Percentiles rank a stretch among this genome's conserved stretches.
Evolutionary conservation across 1,139 yeast species (phyloP).

Genomic region (Sugiyamaella sp.): DNA sequence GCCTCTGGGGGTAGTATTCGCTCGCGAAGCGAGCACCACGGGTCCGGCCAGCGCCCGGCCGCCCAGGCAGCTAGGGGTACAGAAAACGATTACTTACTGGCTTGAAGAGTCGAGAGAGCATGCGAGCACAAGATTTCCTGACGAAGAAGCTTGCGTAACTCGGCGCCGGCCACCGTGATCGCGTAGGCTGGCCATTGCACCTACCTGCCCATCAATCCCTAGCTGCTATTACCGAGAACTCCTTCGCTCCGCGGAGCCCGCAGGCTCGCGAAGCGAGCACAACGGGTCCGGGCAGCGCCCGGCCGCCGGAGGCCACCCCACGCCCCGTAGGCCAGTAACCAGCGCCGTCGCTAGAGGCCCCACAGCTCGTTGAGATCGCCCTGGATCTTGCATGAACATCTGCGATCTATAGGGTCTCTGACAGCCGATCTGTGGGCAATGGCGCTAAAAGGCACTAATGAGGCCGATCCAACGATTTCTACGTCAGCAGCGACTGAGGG

Average conservation of each 20-base stretch:
- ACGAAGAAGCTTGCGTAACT: too few relatives aligned
- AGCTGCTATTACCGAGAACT: too few relatives aligned
- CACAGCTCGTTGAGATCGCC: not conserved
- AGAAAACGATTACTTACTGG: too few relatives aligned
- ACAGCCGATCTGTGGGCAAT: not conserved
- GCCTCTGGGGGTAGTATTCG: too few relatives aligned
- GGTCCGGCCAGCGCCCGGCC: conserved; percentile 1
- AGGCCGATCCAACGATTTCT: not conserved
- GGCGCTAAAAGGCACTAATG: not conserved
- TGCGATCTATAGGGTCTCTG: too few relatives aligned
- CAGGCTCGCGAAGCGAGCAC: conserved; percentile 4
- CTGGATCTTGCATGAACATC: not conserved
- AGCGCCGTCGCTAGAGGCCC: not conserved
- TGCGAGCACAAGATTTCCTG: too few relatives aligned
- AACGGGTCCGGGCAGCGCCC: not conserved
- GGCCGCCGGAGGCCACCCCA: conserved; percentile 2
- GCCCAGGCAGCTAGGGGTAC: too few relatives aligned
- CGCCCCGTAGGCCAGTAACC: not conserved
- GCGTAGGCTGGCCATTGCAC: too few relatives aligned
- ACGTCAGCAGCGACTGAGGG: not conserved
- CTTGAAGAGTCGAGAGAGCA: too few relatives aligned
- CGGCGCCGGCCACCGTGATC: too few relatives aligned
- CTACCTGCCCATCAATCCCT: too few relatives aligned
- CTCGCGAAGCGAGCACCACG: conserved; percentile 1
- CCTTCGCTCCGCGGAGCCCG: too few relatives aligned